A percentile compares a stretch with the other conserved stretches of the same genome.
Evolutionary conservation across 2,329 filamentous ascomycete genomes (phyloP).

Genomic region (Neoarthrinium moseri): DNA sequence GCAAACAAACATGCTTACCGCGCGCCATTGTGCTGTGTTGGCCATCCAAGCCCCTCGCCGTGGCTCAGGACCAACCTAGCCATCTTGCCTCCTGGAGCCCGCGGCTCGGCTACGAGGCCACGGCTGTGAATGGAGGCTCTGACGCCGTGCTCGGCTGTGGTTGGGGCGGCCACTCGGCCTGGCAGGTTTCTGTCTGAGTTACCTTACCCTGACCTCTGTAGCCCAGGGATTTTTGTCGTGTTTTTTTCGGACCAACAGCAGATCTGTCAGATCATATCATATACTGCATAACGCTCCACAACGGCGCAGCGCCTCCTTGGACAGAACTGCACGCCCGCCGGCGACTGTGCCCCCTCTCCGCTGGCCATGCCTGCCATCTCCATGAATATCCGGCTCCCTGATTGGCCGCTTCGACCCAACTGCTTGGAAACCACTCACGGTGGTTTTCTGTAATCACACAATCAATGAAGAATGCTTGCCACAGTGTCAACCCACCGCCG

Average conservation of each 20-base stretch:
- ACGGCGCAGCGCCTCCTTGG: constrained; percentile 3
- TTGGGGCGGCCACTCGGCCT: constrained; percentile 8
- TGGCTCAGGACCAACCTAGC: too few relatives aligned
- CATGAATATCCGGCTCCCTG: background rate
- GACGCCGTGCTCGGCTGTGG: constrained; percentile 12
- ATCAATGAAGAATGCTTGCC: constrained; percentile 2
- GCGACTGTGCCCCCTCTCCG: constrained; percentile 19
- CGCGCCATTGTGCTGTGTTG: too few relatives aligned
- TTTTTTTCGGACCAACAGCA: constrained; percentile 14
- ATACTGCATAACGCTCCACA: too few relatives aligned
- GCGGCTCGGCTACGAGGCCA: constrained; percentile 10
- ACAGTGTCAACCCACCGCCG: constrained; percentile 7
- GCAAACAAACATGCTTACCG: too few relatives aligned
- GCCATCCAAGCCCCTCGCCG: too few relatives aligned
- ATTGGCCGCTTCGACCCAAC: constrained; percentile 5
- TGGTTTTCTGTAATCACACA: constrained; percentile 6
- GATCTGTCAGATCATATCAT: constrained; percentile 12
- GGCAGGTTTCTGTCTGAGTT: background rate
- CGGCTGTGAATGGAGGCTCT: constrained; percentile 8
- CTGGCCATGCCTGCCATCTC: constrained; percentile 13
- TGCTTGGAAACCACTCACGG: background rate
- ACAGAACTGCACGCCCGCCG: constrained; percentile 17
- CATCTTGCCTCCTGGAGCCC: too few relatives aligned
- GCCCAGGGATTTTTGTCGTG: background rate
- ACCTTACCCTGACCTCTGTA: background rate